These are phyloP conservation scores for Nemania sp. DNA, from an alignment of 2,329 filamentous ascomycete species.

Conservation along the genomic window DNA sequence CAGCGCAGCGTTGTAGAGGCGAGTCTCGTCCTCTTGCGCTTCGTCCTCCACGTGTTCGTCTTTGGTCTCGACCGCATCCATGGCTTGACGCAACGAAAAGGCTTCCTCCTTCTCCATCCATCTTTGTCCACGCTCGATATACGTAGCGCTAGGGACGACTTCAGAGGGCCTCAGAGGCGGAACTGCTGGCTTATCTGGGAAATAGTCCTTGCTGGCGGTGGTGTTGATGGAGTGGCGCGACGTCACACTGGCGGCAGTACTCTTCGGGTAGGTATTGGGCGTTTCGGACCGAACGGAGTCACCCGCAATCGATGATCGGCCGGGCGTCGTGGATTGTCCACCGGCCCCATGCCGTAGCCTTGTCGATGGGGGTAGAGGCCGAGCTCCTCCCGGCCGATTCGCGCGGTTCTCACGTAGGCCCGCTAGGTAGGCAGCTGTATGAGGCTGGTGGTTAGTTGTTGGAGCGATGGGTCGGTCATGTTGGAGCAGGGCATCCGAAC, in stretches of 20 bases:
- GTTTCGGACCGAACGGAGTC: constrained; percentile 41
- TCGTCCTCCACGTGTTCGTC: constrained; percentile 34
- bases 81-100: constrained; percentile 68
- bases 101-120: constrained; percentile 85
- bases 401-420: constrained; percentile 71
- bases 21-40: constrained; percentile 60
- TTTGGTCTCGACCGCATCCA: constrained; percentile 71
- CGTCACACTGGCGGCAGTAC: constrained; percentile 51
- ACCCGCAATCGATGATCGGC: constrained; percentile 40
- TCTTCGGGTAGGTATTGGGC: constrained; percentile 45
- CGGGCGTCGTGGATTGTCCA: constrained; percentile 32
- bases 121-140: constrained; percentile 73
- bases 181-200: constrained; percentile 47
- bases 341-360: constrained; percentile 39
- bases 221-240: constrained; percentile 56
- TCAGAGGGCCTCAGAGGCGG: constrained; percentile 60
- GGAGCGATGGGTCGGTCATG: constrained; percentile 8
- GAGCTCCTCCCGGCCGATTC: constrained; percentile 70
- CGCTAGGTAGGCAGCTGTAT: constrained; percentile 61
- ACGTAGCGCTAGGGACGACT: constrained; percentile 67
- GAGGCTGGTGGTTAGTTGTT: constrained; percentile 18
- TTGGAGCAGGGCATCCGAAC: constrained; percentile 47
- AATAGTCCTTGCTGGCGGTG: constrained; percentile 56
- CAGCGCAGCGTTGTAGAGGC: constrained; percentile 71
- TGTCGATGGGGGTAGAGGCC: constrained; percentile 58